Percentiles rank a stretch among this genome's conserved stretches.
Evolutionary conservation across 495 filamentous ascomycete genomes (phyloP).

Genomic region (Amniculicola lignicola): DNA sequence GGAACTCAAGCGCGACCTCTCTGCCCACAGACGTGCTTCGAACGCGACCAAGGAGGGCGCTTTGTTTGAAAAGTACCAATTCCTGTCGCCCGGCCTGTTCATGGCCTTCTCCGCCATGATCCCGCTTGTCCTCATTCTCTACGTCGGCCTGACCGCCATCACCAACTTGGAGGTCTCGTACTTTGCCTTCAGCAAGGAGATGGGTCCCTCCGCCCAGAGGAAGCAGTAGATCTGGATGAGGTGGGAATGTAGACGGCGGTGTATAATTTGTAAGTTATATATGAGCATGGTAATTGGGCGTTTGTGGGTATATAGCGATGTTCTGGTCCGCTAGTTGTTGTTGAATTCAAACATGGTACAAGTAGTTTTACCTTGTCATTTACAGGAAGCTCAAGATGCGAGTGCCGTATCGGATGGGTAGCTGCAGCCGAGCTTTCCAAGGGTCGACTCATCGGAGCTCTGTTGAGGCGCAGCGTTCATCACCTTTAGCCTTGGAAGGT

Average conservation of each 20-base stretch:
- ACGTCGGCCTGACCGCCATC: slow-evolving; percentile 71
- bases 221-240: slow-evolving; percentile 60
- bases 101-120: slow-evolving; percentile 69
- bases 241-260: slow-evolving; percentile 1
- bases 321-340: too few relatives aligned
- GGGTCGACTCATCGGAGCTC: too few relatives aligned
- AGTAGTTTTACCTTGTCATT: too few relatives aligned
- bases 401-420: too few relatives aligned
- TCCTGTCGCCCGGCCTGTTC: slow-evolving; percentile 82
- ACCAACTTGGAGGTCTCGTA: slow-evolving; percentile 82
- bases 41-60: slow-evolving; percentile 44
- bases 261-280: slow-evolving; percentile 25
- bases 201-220: slow-evolving; percentile 79
- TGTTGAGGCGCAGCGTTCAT: too few relatives aligned
- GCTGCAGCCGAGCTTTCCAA: too few relatives aligned
- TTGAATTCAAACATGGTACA: too few relatives aligned
- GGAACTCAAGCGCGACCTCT: slow-evolving; percentile 58
- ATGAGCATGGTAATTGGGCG: slow-evolving; percentile 12
- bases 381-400: too few relatives aligned
- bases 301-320: not conserved
- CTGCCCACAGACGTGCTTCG: slow-evolving; percentile 38
- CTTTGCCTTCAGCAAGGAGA: slow-evolving; percentile 94
- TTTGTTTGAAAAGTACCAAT: slow-evolving; percentile 89
- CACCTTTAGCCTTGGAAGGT: too few relatives aligned
- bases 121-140: slow-evolving; percentile 70